Evolutionary conservation across 2,329 filamentous ascomycete genomes (phyloP), one percentile per base, ranked within the genome.

Genomic region (Stemphylium lycopersici): DNA sequence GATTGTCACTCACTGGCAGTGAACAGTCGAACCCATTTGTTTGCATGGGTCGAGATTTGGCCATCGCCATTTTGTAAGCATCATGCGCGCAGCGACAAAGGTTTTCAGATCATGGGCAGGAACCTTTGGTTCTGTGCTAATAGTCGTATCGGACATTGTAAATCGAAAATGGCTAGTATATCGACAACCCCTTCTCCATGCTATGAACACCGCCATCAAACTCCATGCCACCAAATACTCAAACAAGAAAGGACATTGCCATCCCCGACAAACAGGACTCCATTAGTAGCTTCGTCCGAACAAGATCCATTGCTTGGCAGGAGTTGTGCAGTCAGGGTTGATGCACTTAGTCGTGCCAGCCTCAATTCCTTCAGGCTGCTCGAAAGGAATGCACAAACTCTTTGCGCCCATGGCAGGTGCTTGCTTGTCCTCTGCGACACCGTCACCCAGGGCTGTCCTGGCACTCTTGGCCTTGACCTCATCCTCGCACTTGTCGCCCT

Each of bases 401-500:
- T 91, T 91, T 56, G 88, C 88, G 40, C 88, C 88, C 88, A 91
- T 91, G 57, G 84, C 86, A 54, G 88, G 88, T 49, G 87, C 87
- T 63, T 84, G 84, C 68, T 88, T 82, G 84, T 96, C 86, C 81
- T 93, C 76, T 78, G 85, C 76, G 75, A 87, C 87, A 81, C 90
- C 89, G 80, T 79, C 77, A 24, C 80, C 85, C 49, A 86, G 82
- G 53, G 87, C 87, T 66, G 87, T 90, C 61, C 89, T 88, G 38
- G 90, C 91, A 59, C 91, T 96, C 73, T 93, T 83, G 52, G 96
- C 91, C 85, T 98, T 98, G 80, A 98, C 91, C 76, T 91, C 86
- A 68, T 97, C 93, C 78, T 97, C 93, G 72, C 93, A 98, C 74
- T 90, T 87, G 56, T 86, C 85, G 11, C 85, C 89, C 58, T 93